Evolutionary conservation across 106 monocot genomes (phyloP).

Genomic region (Dioscorea dumetorum): DNA sequence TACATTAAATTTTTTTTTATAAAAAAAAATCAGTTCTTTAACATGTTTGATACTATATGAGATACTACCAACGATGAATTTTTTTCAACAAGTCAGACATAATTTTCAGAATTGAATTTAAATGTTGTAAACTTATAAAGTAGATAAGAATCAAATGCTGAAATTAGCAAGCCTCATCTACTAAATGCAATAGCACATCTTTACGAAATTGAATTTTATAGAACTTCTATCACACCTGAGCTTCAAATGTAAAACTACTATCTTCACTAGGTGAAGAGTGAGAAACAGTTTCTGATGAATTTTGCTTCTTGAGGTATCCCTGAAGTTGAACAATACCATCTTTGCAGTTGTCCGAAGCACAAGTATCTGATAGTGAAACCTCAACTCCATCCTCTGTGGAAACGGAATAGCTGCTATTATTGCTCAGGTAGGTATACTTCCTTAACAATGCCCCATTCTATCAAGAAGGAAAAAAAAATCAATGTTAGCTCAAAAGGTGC

Average conservation of each 20-base stretch:
- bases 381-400: conserved; percentile 78
- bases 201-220: background rate
- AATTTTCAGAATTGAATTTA: too few species aligned
- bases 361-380: conserved; percentile 43
- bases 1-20: too few species aligned
- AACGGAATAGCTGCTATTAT: conserved; percentile 81
- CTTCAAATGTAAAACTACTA: conserved; percentile 71
- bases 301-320: conserved; percentile 11
- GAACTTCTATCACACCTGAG: conserved; percentile 53
- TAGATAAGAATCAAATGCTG: too few species aligned
- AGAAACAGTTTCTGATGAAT: conserved; percentile 12
- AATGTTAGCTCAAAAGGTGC: background rate
- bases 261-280: conserved; percentile 13
- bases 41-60: too few species aligned
- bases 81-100: too few species aligned
- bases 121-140: too few species aligned
- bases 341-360: conserved; percentile 11
- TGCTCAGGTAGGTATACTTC: conserved; percentile 72
- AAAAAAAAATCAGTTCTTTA: too few species aligned
- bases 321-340: conserved; percentile 3
- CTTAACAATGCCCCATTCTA: conserved; percentile 82
- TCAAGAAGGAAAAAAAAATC: background rate
- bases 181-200: background rate
- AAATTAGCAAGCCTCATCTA: too few species aligned
- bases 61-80: too few species aligned